A percentile compares a stretch with the other conserved stretches of the same genome.
Conservation (phyloP, 2,329 filamentous ascomycete genomes). For the Calonectria henricotiae region DNA sequence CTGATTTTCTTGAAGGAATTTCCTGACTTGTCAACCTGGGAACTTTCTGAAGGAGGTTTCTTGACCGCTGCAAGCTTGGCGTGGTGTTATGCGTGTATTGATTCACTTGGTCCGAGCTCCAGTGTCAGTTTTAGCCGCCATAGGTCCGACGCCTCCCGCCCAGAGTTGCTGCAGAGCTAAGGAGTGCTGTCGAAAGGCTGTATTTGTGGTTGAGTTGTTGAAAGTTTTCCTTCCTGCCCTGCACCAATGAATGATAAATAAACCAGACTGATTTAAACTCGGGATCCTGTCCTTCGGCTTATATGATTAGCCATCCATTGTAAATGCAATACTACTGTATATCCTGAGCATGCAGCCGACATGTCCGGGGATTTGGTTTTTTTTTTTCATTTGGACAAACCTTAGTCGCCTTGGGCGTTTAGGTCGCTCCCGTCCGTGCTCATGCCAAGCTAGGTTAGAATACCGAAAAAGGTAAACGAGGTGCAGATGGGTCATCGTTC, state of each 20-base stretch:
- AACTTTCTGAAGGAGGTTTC: not conserved
- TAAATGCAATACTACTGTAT: not conserved
- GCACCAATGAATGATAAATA: too few relatives aligned
- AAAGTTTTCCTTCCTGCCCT: too few relatives aligned
- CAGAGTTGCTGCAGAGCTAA: not conserved
- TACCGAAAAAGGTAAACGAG: conserved; percentile 26
- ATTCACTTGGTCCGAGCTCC: not conserved
- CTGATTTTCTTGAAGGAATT: conserved; percentile 15
- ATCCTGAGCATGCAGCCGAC: not conserved
- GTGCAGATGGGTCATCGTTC: conserved; percentile 6
- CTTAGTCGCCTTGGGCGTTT: not conserved
- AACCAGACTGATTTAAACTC: too few relatives aligned
- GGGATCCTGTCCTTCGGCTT: not conserved
- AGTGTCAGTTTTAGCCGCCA: not conserved
- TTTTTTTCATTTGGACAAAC: not conserved
- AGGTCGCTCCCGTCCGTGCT: not conserved
- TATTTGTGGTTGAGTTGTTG: too few relatives aligned
- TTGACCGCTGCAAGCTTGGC: conserved; percentile 14
- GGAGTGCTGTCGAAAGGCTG: too few relatives aligned
- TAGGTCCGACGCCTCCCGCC: not conserved
- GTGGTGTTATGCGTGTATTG: not conserved
- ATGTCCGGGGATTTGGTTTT: not conserved
- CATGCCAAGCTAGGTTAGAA: not conserved
- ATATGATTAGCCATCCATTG: not conserved
- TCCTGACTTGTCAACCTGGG: conserved; percentile 17